Evolutionary conservation across 306 rosid genomes (phyloP), one percentile per base, ranked within the genome.

Genomic region (Begonia loranthoides): DNA sequence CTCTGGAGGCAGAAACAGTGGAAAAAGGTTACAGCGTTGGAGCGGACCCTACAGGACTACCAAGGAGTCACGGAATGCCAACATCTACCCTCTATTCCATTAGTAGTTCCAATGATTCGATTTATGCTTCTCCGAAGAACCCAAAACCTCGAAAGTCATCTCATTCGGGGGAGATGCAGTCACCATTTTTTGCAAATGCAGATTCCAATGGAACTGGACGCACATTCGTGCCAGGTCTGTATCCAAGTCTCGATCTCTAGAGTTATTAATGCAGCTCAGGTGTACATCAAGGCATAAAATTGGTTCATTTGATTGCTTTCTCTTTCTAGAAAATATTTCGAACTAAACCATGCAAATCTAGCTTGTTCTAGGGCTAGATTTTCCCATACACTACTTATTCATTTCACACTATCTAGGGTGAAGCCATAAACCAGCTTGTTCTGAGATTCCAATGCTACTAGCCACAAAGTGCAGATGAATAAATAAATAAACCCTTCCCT

Each of bases 1-100:
- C 99, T 52, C 47, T 83, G 77, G 96, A 86, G 72, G 94, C 99
- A 2, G 99, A 90, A 66, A 74, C 99, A 15, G 80, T 90, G 38
- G 99, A 90, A 69, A 90, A 82, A 62, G 99, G 96, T 55, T 86
- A 72, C 68, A 74, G 69, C 64, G 61, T 76, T 66, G 83, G 79
- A 40, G 53, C 82, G 16, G 99, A 83, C 61, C 60, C 88, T 41
- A 83, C 80, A 9, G 99, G 96, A 62, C 70, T 90, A 71, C 99
- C 99, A 13, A 86, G 63, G 81, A 80, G 82, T 71, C 82, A 77
- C 46, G 95, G 99, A 61, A 57, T 86, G 49, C 93, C 94, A 24
- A 53, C 83, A 38, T 78, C 94, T n/a, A 70, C 94, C 0, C 50
- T 86, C 71, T 86, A 86, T 57, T 70, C 96, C 12, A 14, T 81